Base-by-base conservation (phyloP, 2,329 filamentous ascomycete genomes). In the Arthrobotrys entomopaga region DNA sequence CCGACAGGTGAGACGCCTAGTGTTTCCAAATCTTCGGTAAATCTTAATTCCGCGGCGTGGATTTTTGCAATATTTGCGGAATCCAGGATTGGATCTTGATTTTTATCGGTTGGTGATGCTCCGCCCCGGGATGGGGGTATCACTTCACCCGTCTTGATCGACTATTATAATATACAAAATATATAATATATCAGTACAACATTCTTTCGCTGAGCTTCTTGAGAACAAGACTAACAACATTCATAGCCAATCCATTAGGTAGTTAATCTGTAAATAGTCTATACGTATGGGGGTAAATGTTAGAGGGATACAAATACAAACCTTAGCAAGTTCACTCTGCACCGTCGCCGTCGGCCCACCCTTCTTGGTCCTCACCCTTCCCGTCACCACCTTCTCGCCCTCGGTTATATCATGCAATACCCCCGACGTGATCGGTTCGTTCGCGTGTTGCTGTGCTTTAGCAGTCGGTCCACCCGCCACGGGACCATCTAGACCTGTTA, bases 361-460 rank as follows among this genome's bases (percentile, higher is more conserved):
- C 22, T 42, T 63, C 5, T 40, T 15, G 16, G 46, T 13, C n/a
- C 46, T 52, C n/a, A 15, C 19, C 5, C 24, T 4, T 1, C n/a
- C 29, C 11, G 46, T 63, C 3, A 42, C 29, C 1, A 5, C 13
- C 16, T 61, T 61, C 20, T 61, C 57, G 11, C 57, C 57, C 26
- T 50, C 57, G 20, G 43, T 49, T 29, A 61, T 61, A 50, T 61
- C 57, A 22, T 64, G 49, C 7, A 64, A 34, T 22, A 54, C 49
- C n/a, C n/a, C 2, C 10, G 48, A 40, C 1, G 60, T 46, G 5
- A 64, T 54, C 6, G 48, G 46, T 34, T 64, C 49, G 48, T 42
- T 26, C 13, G 48, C 48, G 29, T 54, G 61, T 20, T 49, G 50
- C 26, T 65, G 61, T 10, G 52, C 52, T 34, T 50, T n/a, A 49